Percentiles rank a stretch among this genome's conserved stretches.
Conservation (phyloP, 1,284 basidiomycete species). For the Apiotrichum siamense region DNA sequence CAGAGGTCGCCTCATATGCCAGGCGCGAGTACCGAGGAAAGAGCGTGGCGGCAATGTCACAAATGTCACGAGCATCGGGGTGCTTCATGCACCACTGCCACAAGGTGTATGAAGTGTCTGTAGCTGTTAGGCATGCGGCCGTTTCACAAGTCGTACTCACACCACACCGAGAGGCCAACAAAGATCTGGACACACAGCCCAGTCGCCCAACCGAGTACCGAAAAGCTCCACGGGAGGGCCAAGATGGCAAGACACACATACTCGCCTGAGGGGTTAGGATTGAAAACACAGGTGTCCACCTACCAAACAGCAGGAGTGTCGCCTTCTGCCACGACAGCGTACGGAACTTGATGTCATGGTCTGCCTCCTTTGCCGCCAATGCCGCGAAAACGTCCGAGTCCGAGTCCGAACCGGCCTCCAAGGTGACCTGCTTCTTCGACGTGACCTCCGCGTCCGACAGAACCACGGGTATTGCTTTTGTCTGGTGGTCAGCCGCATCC, state of each 20-base stretch:
- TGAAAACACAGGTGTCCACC: no score
- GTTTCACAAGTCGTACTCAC: constrained; percentile 21
- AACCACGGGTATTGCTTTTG: no score
- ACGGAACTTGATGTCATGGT: constrained; percentile 29
- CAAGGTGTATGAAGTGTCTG: constrained; percentile 39
- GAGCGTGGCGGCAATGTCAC: constrained; percentile 58
- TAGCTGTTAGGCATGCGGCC: background rate
- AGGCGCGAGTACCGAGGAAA: constrained; percentile 32
- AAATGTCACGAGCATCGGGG: constrained; percentile 58
- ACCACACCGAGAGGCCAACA: constrained; percentile 49
- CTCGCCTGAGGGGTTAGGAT: no score
- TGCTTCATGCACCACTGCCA: constrained; percentile 57
- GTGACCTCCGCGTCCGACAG: no score
- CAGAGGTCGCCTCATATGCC: constrained; percentile 34
- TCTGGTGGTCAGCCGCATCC: no score
- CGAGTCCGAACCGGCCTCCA: no score
- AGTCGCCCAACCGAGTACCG: constrained; percentile 37
- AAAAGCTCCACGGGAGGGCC: constrained; percentile 38
- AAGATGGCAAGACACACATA: constrained; percentile 47
- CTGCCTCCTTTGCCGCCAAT: constrained; percentile 29
- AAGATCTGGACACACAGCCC: constrained; percentile 56
- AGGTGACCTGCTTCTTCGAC: no score
- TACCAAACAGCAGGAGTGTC: constrained; percentile 41
- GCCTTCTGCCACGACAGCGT: constrained; percentile 44
- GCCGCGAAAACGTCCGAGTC: constrained; percentile 19